Base-by-base conservation (phyloP, 2,329 filamentous ascomycete species). In the Blastomyces gilchristii region DNA sequence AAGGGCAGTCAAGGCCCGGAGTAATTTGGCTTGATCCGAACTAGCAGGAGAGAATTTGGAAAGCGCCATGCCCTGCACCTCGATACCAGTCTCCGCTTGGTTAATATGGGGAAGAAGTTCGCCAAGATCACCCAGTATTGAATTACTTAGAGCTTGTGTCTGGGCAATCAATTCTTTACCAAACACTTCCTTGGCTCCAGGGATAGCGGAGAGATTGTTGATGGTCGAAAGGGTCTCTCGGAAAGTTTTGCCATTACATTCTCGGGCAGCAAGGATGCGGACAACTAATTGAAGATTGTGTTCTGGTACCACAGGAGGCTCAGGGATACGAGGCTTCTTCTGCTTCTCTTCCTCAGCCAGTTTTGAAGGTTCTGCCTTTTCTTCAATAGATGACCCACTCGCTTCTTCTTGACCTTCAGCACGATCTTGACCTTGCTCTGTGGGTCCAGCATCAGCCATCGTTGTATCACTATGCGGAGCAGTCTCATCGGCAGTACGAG, bases 141-240 rank as follows among this genome's bases (percentile, higher is more conserved):
- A 87, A 70, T 91, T 86, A 68, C 91, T 96, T 37, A 99, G 80
- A 59, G 85, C 80, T 70, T 93, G 89, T 58, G 94, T 92, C 75
- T 97, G 93, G 58, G 85, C 83, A 64, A 96, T 90, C 60, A 99
- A 83, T 76, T 99, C 93, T 68, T 89, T 87, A n/a, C 94, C 94
- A 73, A 99, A 97, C 12, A 91, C 83, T 61, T 89, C 85, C 76
- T 95, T 94, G 22, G 93, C 91, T 14, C 89, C 91, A 18, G 93
- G 91, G 65, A 99, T 94, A 49, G 90, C 87, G 5, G 92, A 97
- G 53, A 99, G 83, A 71, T 97, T 97, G 79, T 96, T 97, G 80
- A 99, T 96, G n/a, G 95, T 95, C 18, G 93, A 94, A 62, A 99
- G 84, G 0, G 94, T 97, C 75, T 97, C 95, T 73, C 94, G 90